phyloP scores from a whole-genome alignment of 2,329 filamentous ascomycete genomes.

The Ascosphaera acerosa region DNA sequence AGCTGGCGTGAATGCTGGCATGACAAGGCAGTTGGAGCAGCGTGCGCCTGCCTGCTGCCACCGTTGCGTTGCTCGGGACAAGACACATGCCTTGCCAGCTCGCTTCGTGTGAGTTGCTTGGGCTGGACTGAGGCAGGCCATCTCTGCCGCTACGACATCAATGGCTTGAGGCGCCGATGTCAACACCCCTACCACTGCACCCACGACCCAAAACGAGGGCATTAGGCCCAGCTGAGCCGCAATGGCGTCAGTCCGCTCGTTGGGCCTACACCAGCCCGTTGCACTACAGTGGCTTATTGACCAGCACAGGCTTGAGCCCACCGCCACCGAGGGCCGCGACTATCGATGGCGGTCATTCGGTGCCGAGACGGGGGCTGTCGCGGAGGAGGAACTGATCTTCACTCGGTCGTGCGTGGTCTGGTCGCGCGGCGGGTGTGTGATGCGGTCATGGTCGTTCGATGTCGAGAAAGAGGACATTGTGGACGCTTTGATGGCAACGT shows the following conservation, averaged over 20 bases:
- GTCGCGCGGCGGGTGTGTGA: conserved; percentile 65
- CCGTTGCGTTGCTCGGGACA: no score
- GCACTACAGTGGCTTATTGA: conserved; percentile 60
- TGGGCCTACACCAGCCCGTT: conserved; percentile 73
- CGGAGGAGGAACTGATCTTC: conserved; percentile 57
- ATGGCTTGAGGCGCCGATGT: no score
- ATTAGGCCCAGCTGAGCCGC: no score
- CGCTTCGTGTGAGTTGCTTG: no score
- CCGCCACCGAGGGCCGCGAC: conserved; percentile 32
- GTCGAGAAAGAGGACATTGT: conserved; percentile 63
- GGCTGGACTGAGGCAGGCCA: no score
- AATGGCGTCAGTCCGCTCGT: conserved; percentile 80
- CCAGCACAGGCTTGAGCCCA: conserved; percentile 46
- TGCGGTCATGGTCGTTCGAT: conserved; percentile 65
- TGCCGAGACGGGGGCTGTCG: conserved; percentile 16
- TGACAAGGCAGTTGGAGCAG: no score
- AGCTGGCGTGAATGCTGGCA: no score
- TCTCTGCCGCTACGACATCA: no score
- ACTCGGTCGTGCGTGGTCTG: conserved; percentile 60
- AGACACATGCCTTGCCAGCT: no score
- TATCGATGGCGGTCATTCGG: conserved; percentile 53
- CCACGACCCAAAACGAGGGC: no score
- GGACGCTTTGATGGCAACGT: conserved; percentile 75
- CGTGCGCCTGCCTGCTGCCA: no score
- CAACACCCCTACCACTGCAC: no score